Base-by-base conservation (phyloP, 108 stramenopile genomes). In the Epithemia pelagica region DNA sequence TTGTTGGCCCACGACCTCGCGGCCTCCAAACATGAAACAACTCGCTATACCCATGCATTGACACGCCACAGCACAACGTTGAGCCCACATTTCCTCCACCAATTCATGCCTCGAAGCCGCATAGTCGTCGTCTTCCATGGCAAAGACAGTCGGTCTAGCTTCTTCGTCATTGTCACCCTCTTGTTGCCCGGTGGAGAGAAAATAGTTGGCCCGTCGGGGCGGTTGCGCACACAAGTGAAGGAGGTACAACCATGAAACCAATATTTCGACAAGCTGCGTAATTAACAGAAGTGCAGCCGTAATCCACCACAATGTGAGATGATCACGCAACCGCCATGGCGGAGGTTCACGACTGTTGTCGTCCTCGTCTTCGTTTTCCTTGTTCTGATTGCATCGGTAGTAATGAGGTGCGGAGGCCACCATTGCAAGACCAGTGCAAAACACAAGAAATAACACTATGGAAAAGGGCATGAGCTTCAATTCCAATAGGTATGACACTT, bases 11-110 rank as follows among this genome's bases (percentile, higher is more conserved):
- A 76, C 61, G 37, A 88, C 64, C 22, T 88, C 84, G 30, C 80
- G 75, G 32, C 93, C 93, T 21, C 93, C 93, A 71, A 91, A 95
- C 52, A 95, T 52, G 65, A 80, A 95, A 62, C 93, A 95, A 15
- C 90, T 95, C 54, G 79, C 66, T 18, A 80, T 59, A 0, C 74
- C 64, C 21, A 81, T 64, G 46, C 79, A 90, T 60, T 87, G 78
- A 69, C 87, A 93, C 68, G 65, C 70, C 53, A 26, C 55, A n/a
- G 67, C 71, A 65, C 92, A 89, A 67, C 80, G 81, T 62, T 81
- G 74, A 30, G 80, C 70, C 82, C 74, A 86, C 72, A 80, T 78
- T 66, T 90, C 81, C 63, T 86, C 81, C 1, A 70, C 67, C 24
- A 82, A 33, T 28, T 77, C 72, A 30, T 79, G 76, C 32, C 37